These are phyloP conservation scores for Steccherinum ochraceum DNA, from an alignment of 768 basidiomycete genomes.

Conservation along the genomic window DNA sequence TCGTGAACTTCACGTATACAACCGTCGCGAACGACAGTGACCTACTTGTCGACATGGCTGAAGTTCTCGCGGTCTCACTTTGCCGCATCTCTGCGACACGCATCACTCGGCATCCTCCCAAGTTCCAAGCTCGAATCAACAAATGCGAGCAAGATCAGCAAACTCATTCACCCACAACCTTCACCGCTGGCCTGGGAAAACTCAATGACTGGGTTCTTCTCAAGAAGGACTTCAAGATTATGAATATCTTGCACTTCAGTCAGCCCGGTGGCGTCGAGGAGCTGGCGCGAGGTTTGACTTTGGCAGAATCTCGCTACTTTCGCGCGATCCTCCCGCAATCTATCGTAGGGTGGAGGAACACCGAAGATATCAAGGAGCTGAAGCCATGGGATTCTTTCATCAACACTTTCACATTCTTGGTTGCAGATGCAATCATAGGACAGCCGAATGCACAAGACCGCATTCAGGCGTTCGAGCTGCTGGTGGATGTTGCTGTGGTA, in stretches of 20 bases:
- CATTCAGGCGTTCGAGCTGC: not conserved
- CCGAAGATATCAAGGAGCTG: not conserved
- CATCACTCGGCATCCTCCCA: not conserved
- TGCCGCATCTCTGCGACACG: not conserved
- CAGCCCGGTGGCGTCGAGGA: constrained; percentile 31
- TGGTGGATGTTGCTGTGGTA: constrained; percentile 4
- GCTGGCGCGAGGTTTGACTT: constrained; percentile 43
- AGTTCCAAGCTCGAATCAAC: not conserved
- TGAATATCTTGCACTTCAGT: constrained; percentile 30
- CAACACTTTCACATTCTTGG: constrained; percentile 2
- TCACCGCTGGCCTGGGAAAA: not conserved
- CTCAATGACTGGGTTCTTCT: not conserved
- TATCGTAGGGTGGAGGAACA: constrained; percentile 1
- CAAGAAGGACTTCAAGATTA: constrained; percentile 9
- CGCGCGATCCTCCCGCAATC: constrained; percentile 35
- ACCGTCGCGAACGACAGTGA: constrained; percentile 1
- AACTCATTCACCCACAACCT: not conserved
- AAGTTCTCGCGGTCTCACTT: not conserved
- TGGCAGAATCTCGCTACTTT: constrained; percentile 39
- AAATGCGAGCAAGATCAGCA: not conserved
- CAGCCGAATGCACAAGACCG: not conserved
- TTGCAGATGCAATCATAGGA: not conserved
- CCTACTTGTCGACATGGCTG: constrained; percentile 2
- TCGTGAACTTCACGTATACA: constrained; percentile 1
- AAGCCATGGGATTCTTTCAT: constrained; percentile 4